phyloP scores from a whole-genome alignment of 805 yeast genomes.

The Metschnikowia colocasiae region DNA sequence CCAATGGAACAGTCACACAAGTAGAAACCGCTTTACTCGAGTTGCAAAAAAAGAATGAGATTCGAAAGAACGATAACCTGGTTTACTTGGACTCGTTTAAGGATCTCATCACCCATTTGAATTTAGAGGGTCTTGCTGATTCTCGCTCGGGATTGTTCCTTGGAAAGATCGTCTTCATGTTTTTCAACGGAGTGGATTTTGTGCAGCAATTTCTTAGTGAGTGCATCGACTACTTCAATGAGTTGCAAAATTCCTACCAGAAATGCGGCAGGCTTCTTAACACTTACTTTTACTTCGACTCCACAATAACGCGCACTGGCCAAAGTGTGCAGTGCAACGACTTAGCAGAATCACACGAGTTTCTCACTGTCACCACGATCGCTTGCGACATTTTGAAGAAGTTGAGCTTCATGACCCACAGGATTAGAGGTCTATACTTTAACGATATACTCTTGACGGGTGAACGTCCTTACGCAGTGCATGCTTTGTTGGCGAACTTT shows the following conservation, averaged over 20 bases:
- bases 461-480: conserved; percentile 29
- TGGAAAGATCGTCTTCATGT: conserved; percentile 37
- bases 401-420: conserved; percentile 29
- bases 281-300: conserved; percentile 34
- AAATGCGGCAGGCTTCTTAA: conserved; percentile 20
- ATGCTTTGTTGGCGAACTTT: conserved; percentile 28
- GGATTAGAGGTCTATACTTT: conserved; percentile 30
- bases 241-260: conserved; percentile 7
- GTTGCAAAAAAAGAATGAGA: conserved; percentile 21
- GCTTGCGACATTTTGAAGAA: conserved; percentile 35
- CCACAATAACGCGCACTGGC: conserved; percentile 18
- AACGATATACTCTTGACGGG: conserved; percentile 31
- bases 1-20: conserved; percentile 33
- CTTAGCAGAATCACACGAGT: conserved; percentile 17
- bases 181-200: conserved; percentile 32
- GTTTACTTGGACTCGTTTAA: conserved; percentile 26
- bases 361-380: conserved; percentile 28
- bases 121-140: not conserved
- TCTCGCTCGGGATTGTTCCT: conserved; percentile 13
- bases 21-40: conserved; percentile 26
- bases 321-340: not conserved
- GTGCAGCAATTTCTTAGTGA: conserved; percentile 31
- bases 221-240: conserved; percentile 24
- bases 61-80: conserved; percentile 22
- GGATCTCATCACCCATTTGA: conserved; percentile 20